phyloP scores from a whole-genome alignment of 805 yeast genomes.

The Candida jianshihensis region DNA sequence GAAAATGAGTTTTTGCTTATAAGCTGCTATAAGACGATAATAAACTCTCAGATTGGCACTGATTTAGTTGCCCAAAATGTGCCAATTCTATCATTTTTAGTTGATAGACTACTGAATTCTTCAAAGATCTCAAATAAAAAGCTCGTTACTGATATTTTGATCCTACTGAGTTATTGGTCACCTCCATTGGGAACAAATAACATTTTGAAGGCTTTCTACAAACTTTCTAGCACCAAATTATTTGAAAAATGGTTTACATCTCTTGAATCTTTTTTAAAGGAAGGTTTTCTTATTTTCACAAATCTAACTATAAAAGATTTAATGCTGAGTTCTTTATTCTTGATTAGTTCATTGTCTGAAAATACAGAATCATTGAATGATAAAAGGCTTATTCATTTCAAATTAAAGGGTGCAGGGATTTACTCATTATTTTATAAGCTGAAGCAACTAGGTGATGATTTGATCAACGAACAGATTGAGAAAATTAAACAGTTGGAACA shows the following conservation, averaged over 20 bases:
- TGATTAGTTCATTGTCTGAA: conserved; percentile 19
- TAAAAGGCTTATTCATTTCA: conserved; percentile 17
- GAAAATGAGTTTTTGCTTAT: conserved; percentile 45
- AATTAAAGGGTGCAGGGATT: conserved; percentile 33
- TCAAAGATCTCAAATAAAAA: conserved; percentile 46
- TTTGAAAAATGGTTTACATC: conserved; percentile 18
- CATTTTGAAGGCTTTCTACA: conserved; percentile 19
- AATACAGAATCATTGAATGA: conserved; percentile 21
- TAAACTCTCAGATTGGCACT: conserved; percentile 26
- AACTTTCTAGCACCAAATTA: conserved; percentile 10
- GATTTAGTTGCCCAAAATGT: conserved; percentile 21
- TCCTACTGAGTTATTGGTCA: conserved; percentile 21
- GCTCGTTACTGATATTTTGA: conserved; percentile 46
- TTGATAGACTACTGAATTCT: conserved; percentile 40
- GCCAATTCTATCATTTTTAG: conserved; percentile 26
- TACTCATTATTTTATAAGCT: conserved; percentile 26
- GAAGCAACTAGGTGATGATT: conserved; percentile 34
- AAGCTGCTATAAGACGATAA: conserved; percentile 43
- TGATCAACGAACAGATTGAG: conserved; percentile 20
- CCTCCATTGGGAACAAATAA: conserved; percentile 24
- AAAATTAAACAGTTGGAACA: conserved; percentile 14
- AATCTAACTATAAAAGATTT: conserved; percentile 15
- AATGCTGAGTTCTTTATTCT: conserved; percentile 13
- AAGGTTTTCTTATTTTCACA: conserved; percentile 14
- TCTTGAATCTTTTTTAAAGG: conserved; percentile 7